Evolutionary conservation across 2,329 filamentous ascomycete species (phyloP).

Genomic region (Phialocephala subalpina): DNA sequence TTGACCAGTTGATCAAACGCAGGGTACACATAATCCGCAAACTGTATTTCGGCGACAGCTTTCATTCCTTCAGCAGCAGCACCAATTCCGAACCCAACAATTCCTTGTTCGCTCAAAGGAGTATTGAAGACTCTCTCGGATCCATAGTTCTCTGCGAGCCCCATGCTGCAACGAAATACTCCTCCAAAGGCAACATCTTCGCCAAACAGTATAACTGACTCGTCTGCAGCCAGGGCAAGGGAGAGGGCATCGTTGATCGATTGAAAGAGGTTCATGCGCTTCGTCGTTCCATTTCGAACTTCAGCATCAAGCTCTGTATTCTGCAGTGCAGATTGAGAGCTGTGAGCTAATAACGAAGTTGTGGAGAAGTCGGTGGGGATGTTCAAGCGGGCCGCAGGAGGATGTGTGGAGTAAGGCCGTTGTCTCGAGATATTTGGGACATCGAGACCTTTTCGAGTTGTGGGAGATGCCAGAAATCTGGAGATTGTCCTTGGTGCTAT

Average conservation of each 20-base stretch:
- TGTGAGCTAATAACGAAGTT: slow-evolving; percentile 83
- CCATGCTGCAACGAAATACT: slow-evolving; percentile 94
- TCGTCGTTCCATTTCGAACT: slow-evolving; percentile 73
- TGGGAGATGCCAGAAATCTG: slow-evolving; percentile 20
- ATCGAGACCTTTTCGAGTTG: slow-evolving; percentile 17
- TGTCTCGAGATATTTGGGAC: slow-evolving; percentile 11
- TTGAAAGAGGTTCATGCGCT: slow-evolving; percentile 92
- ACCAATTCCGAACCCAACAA: slow-evolving; percentile 92
- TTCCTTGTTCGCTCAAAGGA: slow-evolving; percentile 91
- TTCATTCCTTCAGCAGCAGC: slow-evolving; percentile 90
- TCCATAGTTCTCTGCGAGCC: slow-evolving; percentile 87
- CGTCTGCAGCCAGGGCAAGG: slow-evolving; percentile 82
- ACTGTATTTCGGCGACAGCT: slow-evolving; percentile 88
- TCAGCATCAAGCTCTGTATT: slow-evolving; percentile 75
- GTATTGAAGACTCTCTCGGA: slow-evolving; percentile 95
- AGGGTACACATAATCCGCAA: slow-evolving; percentile 80
- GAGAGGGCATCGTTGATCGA: slow-evolving; percentile 90
- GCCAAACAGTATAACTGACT: slow-evolving; percentile 89
- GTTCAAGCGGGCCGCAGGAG: slow-evolving; percentile 75
- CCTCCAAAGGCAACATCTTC: slow-evolving; percentile 98
- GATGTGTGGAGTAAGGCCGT: slow-evolving; percentile 45
- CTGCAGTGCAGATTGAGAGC: slow-evolving; percentile 72
- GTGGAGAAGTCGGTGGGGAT: slow-evolving; percentile 86
- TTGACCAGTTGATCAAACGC: slow-evolving; percentile 83
- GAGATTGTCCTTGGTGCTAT: slow-evolving; percentile 25